phyloP scores from a whole-genome alignment of 2,329 filamentous ascomycete species.

The Fusarium paranaense region DNA sequence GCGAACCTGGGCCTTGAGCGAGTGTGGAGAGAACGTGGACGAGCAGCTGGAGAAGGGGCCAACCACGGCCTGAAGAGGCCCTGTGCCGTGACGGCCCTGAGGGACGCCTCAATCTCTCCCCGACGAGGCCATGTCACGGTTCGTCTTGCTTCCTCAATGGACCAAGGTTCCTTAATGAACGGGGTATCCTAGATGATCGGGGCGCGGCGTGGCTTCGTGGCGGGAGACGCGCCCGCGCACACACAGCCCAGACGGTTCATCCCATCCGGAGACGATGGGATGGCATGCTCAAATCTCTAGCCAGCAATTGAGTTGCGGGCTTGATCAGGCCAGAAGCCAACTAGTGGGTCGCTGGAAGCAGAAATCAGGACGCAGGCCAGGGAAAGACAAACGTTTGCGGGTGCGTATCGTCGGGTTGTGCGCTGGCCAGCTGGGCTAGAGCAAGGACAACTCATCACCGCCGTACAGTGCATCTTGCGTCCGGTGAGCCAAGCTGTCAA shows the following conservation, averaged over 20 bases:
- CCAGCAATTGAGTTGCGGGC: not conserved
- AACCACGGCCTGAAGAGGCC: slow-evolving; percentile 17
- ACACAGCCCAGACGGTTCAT: slow-evolving; percentile 4
- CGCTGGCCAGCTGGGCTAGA: slow-evolving; percentile 17
- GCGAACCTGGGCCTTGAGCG: slow-evolving; percentile 27
- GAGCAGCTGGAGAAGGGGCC: slow-evolving; percentile 7
- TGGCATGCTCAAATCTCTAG: not conserved
- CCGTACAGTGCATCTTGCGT: slow-evolving; percentile 16
- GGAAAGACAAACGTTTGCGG: not conserved
- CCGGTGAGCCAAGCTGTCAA: slow-evolving; percentile 36
- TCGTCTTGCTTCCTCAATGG: not conserved
- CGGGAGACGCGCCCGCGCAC: slow-evolving; percentile 8
- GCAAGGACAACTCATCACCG: slow-evolving; percentile 39
- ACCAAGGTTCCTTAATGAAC: not conserved
- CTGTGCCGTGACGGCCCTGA: slow-evolving; percentile 5
- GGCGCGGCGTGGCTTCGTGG: slow-evolving; percentile 1
- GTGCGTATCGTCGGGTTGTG: slow-evolving; percentile 6
- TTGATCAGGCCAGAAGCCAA: slow-evolving; percentile 5
- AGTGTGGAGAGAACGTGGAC: slow-evolving; percentile 10
- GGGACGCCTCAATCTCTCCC: slow-evolving; percentile 32
- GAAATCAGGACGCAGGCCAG: not conserved
- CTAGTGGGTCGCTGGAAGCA: slow-evolving; percentile 2
- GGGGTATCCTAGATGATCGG: slow-evolving; percentile 9
- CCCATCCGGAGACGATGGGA: not conserved
- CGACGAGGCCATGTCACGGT: slow-evolving; percentile 30